Evolutionary conservation across 73 alveolate species (phyloP).

Genomic region (Blepharisma stoltei): DNA sequence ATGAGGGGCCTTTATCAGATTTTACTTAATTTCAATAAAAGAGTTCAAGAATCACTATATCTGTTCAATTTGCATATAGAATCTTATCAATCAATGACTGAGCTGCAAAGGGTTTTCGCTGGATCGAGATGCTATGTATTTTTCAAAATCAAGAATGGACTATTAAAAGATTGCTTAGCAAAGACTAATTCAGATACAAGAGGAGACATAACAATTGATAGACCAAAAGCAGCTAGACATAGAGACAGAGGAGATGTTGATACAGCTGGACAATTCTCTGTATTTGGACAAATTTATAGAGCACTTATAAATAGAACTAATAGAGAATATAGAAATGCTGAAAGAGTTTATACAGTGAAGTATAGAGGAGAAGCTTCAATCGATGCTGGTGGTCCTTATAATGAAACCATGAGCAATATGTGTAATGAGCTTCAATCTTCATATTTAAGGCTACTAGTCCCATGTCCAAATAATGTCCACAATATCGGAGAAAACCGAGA

Average conservation of each 20-base stretch:
- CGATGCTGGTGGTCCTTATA: conserved; percentile 85
- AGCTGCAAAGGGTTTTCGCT: conserved; percentile 13
- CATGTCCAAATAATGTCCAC: conserved; percentile 60
- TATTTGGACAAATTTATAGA: conserved; percentile 25
- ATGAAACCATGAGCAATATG: conserved; percentile 63
- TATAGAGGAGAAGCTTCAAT: conserved; percentile 63
- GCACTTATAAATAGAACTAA: not conserved
- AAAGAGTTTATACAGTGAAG: conserved; percentile 53
- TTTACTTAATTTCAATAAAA: not conserved
- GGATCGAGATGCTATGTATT: conserved; percentile 1
- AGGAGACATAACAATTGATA: conserved; percentile 19
- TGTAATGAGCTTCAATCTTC: conserved; percentile 60
- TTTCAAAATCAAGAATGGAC: not conserved
- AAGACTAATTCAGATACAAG: conserved; percentile 18
- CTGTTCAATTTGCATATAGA: not conserved
- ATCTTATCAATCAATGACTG: not conserved
- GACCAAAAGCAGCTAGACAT: conserved; percentile 19
- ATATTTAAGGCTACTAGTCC: conserved; percentile 52
- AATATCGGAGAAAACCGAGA: conserved; percentile 65
- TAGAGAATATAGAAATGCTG: conserved; percentile 29
- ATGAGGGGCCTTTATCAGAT: conserved; percentile 1
- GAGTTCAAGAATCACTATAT: not conserved
- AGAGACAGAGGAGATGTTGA: not conserved
- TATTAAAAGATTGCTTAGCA: conserved; percentile 1
- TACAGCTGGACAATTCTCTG: not conserved